Evolutionary conservation across 768 basidiomycete species (phyloP).

Genomic region (Sarcodon aspratus): DNA sequence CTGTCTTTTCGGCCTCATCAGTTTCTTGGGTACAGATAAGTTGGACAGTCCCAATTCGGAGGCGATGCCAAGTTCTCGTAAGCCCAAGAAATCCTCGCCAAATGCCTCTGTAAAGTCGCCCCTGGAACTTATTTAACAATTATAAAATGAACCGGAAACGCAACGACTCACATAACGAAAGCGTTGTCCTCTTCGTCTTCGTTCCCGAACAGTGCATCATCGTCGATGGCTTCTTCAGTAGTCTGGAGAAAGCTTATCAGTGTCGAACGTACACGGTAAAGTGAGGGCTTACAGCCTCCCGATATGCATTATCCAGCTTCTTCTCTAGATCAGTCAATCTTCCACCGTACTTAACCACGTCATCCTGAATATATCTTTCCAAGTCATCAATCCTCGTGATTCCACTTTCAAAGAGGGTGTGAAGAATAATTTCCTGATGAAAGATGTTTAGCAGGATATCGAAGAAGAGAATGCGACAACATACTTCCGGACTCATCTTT

Average conservation of each 20-base stretch:
- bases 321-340: constrained; percentile 73
- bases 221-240: constrained; percentile 38
- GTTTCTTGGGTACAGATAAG: constrained; percentile 64
- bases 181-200: constrained; percentile 55
- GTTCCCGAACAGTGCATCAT: constrained; percentile 46
- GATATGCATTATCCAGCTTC: constrained; percentile 76
- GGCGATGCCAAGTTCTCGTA: constrained; percentile 81
- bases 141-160: neutral
- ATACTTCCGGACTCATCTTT: constrained; percentile 79
- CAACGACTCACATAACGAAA: constrained; percentile 45
- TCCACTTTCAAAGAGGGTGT: constrained; percentile 86
- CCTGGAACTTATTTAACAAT: constrained; percentile 22
- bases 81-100: constrained; percentile 89
- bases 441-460: neutral
- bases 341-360: constrained; percentile 71
- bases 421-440: constrained; percentile 79
- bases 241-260: constrained; percentile 17
- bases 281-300: constrained; percentile 49
- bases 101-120: constrained; percentile 82
- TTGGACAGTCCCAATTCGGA: constrained; percentile 72
- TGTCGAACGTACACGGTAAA: constrained; percentile 20
- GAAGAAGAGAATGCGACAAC: constrained; percentile 7
- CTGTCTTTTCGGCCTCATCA: constrained; percentile 52
- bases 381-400: constrained; percentile 67
- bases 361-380: constrained; percentile 82